Percentiles rank a stretch among this genome's conserved stretches.
phyloP scores from a whole-genome alignment of 2,329 filamentous ascomycete species.

The Nothophaeocryptopus gaeumannii region DNA sequence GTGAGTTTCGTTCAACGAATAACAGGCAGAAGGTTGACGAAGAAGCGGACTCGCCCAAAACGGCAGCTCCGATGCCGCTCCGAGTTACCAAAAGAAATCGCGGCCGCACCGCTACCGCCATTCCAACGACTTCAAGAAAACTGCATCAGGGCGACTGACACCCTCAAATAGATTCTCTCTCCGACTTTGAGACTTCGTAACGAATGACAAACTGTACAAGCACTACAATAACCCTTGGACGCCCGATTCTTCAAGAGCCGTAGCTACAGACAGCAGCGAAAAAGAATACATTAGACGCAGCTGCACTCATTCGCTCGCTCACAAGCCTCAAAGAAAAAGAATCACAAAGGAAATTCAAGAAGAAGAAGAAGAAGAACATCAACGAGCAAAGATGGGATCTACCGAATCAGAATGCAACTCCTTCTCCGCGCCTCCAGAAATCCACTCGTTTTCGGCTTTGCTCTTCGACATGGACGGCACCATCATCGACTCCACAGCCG shows the following conservation, averaged over 20 bases:
- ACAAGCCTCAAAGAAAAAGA: no score
- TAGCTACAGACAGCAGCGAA: no score
- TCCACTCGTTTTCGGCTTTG: conserved; percentile 44
- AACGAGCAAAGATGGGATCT: conserved; percentile 4
- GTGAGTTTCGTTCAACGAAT: no score
- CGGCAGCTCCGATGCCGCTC: conserved; percentile 1
- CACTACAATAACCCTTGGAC: no score
- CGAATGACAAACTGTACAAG: no score
- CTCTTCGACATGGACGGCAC: conserved; percentile 80
- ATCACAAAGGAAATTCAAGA: background rate
- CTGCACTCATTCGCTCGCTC: no score
- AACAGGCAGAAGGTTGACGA: no score
- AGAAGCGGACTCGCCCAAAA: background rate
- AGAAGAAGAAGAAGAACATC: background rate
- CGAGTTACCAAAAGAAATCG: no score
- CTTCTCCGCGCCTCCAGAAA: conserved; percentile 43
- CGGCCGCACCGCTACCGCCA: no score
- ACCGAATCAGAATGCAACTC: conserved; percentile 20
- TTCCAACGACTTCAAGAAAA: background rate
- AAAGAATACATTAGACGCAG: no score
- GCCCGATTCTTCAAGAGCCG: no score
- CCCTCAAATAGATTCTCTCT: background rate
- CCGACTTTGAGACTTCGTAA: background rate
- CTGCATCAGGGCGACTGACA: background rate
- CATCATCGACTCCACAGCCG: conserved; percentile 76